These are phyloP conservation scores for Xylariaceae sp. DNA, from an alignment of 2,329 filamentous ascomycete species.

Conservation along the genomic window DNA sequence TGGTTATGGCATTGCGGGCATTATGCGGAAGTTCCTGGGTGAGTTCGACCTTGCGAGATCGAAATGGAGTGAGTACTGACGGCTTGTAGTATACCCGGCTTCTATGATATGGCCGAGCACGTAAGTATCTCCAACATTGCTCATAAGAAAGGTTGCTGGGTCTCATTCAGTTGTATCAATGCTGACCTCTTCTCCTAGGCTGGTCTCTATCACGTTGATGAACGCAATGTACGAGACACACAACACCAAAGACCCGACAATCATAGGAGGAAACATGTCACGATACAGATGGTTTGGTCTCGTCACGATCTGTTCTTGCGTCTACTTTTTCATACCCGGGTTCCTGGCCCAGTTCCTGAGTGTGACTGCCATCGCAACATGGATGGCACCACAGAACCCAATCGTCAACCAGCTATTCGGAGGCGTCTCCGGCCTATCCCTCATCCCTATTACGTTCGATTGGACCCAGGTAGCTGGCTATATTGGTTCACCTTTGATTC, in stretches of 20 bases:
- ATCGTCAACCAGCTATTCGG: conserved; percentile 71
- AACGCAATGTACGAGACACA: conserved; percentile 66
- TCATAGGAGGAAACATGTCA: conserved; percentile 60
- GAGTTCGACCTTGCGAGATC: conserved; percentile 16
- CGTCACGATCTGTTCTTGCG: conserved; percentile 52
- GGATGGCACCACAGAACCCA: conserved; percentile 63
- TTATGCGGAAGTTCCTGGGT: conserved; percentile 61
- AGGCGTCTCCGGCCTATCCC: conserved; percentile 58
- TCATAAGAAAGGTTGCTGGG: background rate
- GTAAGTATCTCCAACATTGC: conserved; percentile 7
- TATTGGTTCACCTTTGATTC: conserved; percentile 61
- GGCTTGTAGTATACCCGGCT: conserved; percentile 51
- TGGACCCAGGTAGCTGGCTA: conserved; percentile 70
- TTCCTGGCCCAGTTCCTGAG: conserved; percentile 65
- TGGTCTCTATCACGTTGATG: conserved; percentile 63
- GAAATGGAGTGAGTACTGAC: conserved; percentile 10
- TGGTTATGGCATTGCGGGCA: conserved; percentile 64
- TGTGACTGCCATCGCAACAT: conserved; percentile 66
- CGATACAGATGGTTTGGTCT: conserved; percentile 60
- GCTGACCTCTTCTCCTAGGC: conserved; percentile 37
- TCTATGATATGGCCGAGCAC: conserved; percentile 67
- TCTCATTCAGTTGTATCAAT: background rate
- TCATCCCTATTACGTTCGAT: conserved; percentile 70
- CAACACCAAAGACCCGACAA: conserved; percentile 43
- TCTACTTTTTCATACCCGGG: conserved; percentile 66